Evolutionary conservation across 192 early-diverging fungal species (phyloP).

Genomic region (Powellomyces hirtus): DNA sequence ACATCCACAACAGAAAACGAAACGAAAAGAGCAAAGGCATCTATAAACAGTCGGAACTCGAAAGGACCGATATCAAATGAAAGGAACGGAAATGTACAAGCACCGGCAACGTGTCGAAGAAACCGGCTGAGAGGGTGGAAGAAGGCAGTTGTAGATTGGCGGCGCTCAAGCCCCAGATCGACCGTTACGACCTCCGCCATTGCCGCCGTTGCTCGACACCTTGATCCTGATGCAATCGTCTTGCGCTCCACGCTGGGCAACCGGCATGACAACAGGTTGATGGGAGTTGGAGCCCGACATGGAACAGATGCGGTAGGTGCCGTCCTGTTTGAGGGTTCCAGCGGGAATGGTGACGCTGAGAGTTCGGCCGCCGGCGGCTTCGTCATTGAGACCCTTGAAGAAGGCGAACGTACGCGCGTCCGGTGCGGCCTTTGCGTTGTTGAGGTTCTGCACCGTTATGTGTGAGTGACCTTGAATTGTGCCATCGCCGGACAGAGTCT

Average conservation of each 20-base stretch:
- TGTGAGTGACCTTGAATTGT: conserved; percentile 47
- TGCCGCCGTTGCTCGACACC: conserved; percentile 9
- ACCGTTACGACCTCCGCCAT: not conserved
- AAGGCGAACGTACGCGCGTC: conserved; percentile 33
- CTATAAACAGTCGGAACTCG: too few species aligned
- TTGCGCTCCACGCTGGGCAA: conserved; percentile 44
- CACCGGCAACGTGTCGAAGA: too few species aligned
- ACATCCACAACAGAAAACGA: too few species aligned
- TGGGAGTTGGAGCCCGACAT: conserved; percentile 34
- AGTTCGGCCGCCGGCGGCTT: conserved; percentile 21
- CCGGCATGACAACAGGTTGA: conserved; percentile 42
- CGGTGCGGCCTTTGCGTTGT: conserved; percentile 14
- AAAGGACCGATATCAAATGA: too few species aligned
- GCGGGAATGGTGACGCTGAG: conserved; percentile 34
- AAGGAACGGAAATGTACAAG: too few species aligned
- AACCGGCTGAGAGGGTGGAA: too few species aligned
- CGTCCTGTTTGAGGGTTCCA: conserved; percentile 31
- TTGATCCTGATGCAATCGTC: conserved; percentile 44
- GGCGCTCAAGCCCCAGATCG: too few species aligned
- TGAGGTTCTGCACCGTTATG: conserved; percentile 37
- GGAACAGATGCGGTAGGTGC: conserved; percentile 29
- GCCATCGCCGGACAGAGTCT: conserved; percentile 40
- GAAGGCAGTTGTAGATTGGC: too few species aligned
- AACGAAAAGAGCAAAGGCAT: too few species aligned
- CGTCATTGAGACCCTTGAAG: conserved; percentile 45